Evolutionary conservation across 495 filamentous ascomycete species (phyloP), one percentile per base, ranked within the genome.

Genomic region (Xylaria palmicola): DNA sequence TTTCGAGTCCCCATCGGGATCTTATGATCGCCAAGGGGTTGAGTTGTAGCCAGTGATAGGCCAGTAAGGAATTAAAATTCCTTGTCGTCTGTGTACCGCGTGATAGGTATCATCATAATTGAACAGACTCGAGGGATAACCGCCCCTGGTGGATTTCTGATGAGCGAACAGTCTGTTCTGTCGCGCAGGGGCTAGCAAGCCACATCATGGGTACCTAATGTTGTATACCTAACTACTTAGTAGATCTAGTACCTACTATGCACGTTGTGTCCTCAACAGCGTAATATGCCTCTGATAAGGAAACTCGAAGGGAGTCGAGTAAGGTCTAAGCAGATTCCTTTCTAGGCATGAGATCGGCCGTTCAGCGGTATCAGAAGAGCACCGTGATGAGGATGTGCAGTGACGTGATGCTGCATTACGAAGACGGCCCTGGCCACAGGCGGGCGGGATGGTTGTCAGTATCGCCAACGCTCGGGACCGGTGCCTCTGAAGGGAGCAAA

Each of bases 331-430:
- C 13, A 40, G 37, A 19, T 4, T 44, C 41, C 52, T 19, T 55
- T 41, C 26, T 32, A 17, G 0, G 32, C 17, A 56, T 32, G 39
- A 26, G 27, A 32, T 44, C 30, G 39, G 27, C 26, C 15, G 32
- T 29, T 26, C 17, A 24, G 39, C 12, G 44, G 26, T 8, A 20
- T 8, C 30, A 39, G 19, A 37, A 37, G n/a, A 6, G 6, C 39
- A 17, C 37, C 30, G 32, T 39, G 53, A 30, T 44, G 53, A 44
- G 24, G 27, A 56, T 56, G 39, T 56, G 44, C 34, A 56, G n/a
- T 56, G 53, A 56, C 39, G 53, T 44, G 53, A 56, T 56, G 8
- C 37, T 44, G n/a, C 27, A 55, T 55, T 41, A 30, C 20, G 24
- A 30, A 40, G 8, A 26, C 20, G 30, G 32, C 32, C 6, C 30